Conservation (phyloP, 176 grass and related monocot species). For the Pharus latifolius region DNA sequence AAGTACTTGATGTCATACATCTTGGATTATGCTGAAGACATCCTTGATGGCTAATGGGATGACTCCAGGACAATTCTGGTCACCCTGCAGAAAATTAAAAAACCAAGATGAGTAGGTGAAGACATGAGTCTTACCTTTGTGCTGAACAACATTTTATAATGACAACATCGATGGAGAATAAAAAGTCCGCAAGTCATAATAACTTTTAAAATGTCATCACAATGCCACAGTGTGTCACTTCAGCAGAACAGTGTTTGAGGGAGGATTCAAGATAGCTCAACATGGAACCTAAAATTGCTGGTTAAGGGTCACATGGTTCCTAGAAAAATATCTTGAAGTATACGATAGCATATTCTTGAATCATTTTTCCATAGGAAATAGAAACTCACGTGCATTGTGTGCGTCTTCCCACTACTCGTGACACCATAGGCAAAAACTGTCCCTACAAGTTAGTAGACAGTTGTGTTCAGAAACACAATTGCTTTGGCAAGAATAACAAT, state of each 20-base stretch:
- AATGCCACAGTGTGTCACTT: too few species aligned
- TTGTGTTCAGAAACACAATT: slow-evolving; percentile 7
- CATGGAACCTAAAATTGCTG: neutral
- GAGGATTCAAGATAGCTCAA: neutral
- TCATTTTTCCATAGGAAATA: neutral
- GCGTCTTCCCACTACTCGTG: slow-evolving; percentile 98
- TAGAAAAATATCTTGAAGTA: neutral
- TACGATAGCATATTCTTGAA: neutral
- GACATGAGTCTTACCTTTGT: neutral
- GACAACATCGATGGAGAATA: slow-evolving; percentile 8
- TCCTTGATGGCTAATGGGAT: slow-evolving; percentile 94
- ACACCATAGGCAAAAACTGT: slow-evolving; percentile 99
- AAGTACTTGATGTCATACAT: slow-evolving; percentile 54
- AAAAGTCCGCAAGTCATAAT: neutral
- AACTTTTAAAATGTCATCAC: neutral
- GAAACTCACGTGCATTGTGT: slow-evolving; percentile 99
- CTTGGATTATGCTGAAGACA: slow-evolving; percentile 94
- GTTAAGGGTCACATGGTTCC: neutral
- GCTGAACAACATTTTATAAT: slow-evolving; percentile 1
- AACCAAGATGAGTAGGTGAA: slow-evolving; percentile 7
- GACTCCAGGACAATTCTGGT: slow-evolving; percentile 84
- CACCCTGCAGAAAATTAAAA: slow-evolving; percentile 49
- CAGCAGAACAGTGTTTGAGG: too few species aligned
- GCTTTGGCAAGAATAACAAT: neutral
- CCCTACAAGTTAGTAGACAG: slow-evolving; percentile 43